Base-by-base conservation (phyloP, 371 early-diverging fungal genomes). In the Dinochytrium kinnereticum region DNA sequence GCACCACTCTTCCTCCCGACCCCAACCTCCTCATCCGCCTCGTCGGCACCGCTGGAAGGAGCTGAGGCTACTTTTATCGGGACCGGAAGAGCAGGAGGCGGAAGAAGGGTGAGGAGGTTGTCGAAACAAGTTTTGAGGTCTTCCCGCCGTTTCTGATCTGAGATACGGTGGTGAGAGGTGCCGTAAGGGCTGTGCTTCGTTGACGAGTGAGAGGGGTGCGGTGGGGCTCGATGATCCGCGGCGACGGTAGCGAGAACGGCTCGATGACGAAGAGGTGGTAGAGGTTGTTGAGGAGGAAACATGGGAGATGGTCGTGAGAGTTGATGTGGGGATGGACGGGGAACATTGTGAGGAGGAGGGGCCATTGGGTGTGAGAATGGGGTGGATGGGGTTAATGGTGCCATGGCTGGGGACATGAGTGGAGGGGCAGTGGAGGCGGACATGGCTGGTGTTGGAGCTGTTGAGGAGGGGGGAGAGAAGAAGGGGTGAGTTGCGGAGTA, bases 51-150 rank as follows among this genome's bases (percentile, higher is more conserved):
- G 13, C 17, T 26, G 26, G 26, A 13, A 53, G 7, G 55, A 24
- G n/a, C 49, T n/a, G n/a, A 44, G 44, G 44, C 19, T 44, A 19
- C 44, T 7, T 7, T 19, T 7, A 19, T 44, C 13, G 44, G 19
- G 44, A 19, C 19, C 19, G 44, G 44, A 19, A 44, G 64, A 13
- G 34, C 10, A 28, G 30, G 30, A 15, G 30, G 34, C 2, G 66
- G 66, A 3, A 66, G 44, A 17, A 66, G 24, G 30, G 44, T 40
- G 10, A 66, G 21, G 26, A 66, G 49, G 28, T 44, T 44, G 37
- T 66, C 44, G n/a, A 66, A 66, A 44, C 66, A 66, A 15, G 19
- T 2, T 33, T 66, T 66, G n/a, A 66, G 39, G 13, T 66, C 66
- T 33, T 66, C 66, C n/a, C 66, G 10, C n/a, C 66, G 39, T 21